These are phyloP conservation scores for Clathrus columnatus DNA, from an alignment of 768 basidiomycete species.

Conservation along the genomic window DNA sequence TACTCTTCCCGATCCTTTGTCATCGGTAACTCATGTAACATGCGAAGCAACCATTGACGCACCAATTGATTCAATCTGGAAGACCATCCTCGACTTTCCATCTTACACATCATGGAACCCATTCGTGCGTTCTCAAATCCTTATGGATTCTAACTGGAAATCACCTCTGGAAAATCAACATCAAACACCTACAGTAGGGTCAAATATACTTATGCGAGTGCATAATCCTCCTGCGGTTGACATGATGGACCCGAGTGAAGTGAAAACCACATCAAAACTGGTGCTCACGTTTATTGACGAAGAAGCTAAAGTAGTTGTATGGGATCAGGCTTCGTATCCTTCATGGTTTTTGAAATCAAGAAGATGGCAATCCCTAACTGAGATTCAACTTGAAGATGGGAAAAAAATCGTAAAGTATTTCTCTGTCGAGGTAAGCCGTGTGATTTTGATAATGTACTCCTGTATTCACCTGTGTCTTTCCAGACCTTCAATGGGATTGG, in stretches of 20 bases:
- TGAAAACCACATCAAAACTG: constrained; percentile 33
- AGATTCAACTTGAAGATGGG: constrained; percentile 35
- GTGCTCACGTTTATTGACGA: constrained; percentile 43
- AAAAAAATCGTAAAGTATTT: constrained; percentile 44
- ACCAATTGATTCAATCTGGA: constrained; percentile 53
- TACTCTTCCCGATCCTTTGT: no score
- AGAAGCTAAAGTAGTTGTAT: constrained; percentile 47
- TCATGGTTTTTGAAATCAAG: constrained; percentile 42
- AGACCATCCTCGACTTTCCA: constrained; percentile 48
- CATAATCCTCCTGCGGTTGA: constrained; percentile 48
- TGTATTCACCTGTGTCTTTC: neutral
- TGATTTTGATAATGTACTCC: neutral
- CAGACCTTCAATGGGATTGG: neutral
- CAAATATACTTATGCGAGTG: constrained; percentile 41
- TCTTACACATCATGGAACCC: constrained; percentile 56
- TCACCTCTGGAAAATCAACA: constrained; percentile 30
- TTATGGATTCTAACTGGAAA: constrained; percentile 33
- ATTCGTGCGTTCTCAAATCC: constrained; percentile 34
- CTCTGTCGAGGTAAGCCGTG: neutral
- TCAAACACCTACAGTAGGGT: constrained; percentile 42
- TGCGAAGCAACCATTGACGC: no score
- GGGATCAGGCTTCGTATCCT: constrained; percentile 37
- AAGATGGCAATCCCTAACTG: constrained; percentile 54
- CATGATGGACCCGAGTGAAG: constrained; percentile 33
- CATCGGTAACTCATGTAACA: no score